phyloP scores from a whole-genome alignment of 2,329 filamentous ascomycete genomes.

The Alternaria rosae region DNA sequence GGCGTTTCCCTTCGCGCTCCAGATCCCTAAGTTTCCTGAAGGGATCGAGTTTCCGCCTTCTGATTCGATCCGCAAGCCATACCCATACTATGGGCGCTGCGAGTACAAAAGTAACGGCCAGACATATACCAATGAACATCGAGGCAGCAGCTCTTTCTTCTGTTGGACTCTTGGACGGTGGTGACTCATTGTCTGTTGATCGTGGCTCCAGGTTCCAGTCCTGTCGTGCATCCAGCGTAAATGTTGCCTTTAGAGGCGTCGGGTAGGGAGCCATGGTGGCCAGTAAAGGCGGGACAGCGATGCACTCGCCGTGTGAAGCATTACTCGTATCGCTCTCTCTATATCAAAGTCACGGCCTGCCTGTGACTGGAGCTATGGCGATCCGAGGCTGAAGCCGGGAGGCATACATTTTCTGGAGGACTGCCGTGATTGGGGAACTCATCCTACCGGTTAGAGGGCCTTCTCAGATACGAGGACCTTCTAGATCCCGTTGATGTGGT shows the following conservation, averaged over 20 bases:
- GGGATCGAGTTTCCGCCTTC: conserved; percentile 1
- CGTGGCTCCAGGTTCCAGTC: neutral
- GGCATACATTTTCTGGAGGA: conserved; percentile 6
- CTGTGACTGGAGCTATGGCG: neutral
- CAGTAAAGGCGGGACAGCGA: neutral
- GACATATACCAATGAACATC: conserved; percentile 8
- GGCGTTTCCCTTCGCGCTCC: neutral
- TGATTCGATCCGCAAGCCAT: conserved; percentile 5
- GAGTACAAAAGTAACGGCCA: neutral
- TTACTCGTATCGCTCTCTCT: neutral
- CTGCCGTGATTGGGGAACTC: neutral
- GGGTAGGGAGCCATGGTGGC: neutral
- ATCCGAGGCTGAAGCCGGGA: conserved; percentile 10
- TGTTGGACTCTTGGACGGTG: neutral
- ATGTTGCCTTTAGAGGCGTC: neutral
- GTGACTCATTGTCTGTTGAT: neutral
- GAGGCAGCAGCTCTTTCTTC: neutral
- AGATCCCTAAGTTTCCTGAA: conserved; percentile 2
- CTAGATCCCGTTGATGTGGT: neutral
- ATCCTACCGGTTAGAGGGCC: neutral
- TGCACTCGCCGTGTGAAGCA: neutral
- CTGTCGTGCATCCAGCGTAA: neutral
- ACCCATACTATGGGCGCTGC: conserved; percentile 8
- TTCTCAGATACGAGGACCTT: neutral
- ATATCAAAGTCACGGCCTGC: neutral